Base-by-base conservation (phyloP, 495 filamentous ascomycete species). In the Neurospora pannonica region DNA sequence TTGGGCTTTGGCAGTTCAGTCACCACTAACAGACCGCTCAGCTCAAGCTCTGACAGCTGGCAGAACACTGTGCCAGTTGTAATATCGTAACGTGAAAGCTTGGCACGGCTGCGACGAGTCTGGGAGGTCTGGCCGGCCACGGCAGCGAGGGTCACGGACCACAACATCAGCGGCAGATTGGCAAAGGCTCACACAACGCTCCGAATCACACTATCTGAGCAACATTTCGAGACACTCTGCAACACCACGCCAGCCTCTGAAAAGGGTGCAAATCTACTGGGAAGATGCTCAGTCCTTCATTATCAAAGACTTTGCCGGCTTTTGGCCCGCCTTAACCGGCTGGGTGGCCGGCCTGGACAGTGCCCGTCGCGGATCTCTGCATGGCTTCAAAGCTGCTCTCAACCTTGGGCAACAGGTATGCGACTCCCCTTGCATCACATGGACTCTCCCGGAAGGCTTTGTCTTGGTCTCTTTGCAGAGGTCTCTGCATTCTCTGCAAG, bases 201-300 rank as follows among this genome's bases (percentile, higher is more conserved):
- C 38, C 70, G 76, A 70, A 73, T 38, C 67, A 73, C 76, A 71
- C 39, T 28, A 67, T 38, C 71, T 67, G 75, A 74, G 60, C 76
- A 76, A 74, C 46, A 34, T 34, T 43, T 74, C 42, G 13, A 46
- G 37, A 67, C 70, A n/a, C 70, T 71, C 74, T 70, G 39, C 38
- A 74, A 36, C 72, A 48, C 76, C 73, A 67, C 77, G 43, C 24
- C 74, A 76, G 75, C 74, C 42, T 38, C 73, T 71, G 69, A 17
- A 48, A 71, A 70, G 17, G 19, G 73, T 73, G 72, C 72, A 73
- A 74, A 70, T 24, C 37, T 31, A 21, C 69, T 62, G 19, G n/a
- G 24, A 75, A 71, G 76, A 72, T 77, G 73, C 73, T 70, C 19
- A 19, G 39, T 5, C 11, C 36, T 31, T 69, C 19, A 28, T 76